A percentile compares a stretch with the other conserved stretches of the same genome.
Evolutionary conservation across 2,329 filamentous ascomycete genomes (phyloP).

Genomic region (Pyrenophora graminea): DNA sequence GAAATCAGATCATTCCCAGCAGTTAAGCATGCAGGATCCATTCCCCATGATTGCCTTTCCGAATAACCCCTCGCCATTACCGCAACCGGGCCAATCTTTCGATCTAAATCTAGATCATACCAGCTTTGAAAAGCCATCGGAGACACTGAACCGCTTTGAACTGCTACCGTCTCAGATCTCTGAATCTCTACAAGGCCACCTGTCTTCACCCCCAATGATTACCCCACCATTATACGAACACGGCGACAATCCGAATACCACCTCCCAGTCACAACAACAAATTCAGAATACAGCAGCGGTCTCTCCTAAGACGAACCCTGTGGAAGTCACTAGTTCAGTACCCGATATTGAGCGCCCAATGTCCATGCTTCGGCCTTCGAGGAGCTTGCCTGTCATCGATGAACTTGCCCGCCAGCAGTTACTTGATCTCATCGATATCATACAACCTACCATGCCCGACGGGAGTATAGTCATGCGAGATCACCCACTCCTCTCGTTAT

Average conservation of each 20-base stretch:
- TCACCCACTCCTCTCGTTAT: slow-evolving; percentile 57
- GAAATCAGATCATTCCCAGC: slow-evolving; percentile 19
- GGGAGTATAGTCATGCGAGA: slow-evolving; percentile 53
- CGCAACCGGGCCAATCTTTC: slow-evolving; percentile 27
- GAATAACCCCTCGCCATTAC: slow-evolving; percentile 12
- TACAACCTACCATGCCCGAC: slow-evolving; percentile 55
- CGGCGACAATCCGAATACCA: neutral
- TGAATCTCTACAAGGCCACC: slow-evolving; percentile 28
- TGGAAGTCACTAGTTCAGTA: neutral
- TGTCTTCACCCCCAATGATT: slow-evolving; percentile 19
- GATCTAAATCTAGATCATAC: slow-evolving; percentile 34
- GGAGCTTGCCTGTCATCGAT: slow-evolving; percentile 46
- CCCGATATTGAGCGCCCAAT: slow-evolving; percentile 40
- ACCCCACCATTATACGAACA: slow-evolving; percentile 28
- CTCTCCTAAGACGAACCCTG: neutral
- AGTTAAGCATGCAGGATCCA: slow-evolving; percentile 25
- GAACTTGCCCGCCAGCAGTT: slow-evolving; percentile 50
- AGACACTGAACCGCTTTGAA: slow-evolving; percentile 27
- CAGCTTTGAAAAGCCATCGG: slow-evolving; percentile 24
- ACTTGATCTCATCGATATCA: slow-evolving; percentile 57
- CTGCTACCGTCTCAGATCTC: slow-evolving; percentile 29
- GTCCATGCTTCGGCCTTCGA: slow-evolving; percentile 40
- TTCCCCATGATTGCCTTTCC: slow-evolving; percentile 30
- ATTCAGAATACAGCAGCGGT: neutral
- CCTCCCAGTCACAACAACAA: neutral